Evolutionary conservation across 164 flowering plant species (phyloP).

Genomic region (Liriodendron chinense): DNA sequence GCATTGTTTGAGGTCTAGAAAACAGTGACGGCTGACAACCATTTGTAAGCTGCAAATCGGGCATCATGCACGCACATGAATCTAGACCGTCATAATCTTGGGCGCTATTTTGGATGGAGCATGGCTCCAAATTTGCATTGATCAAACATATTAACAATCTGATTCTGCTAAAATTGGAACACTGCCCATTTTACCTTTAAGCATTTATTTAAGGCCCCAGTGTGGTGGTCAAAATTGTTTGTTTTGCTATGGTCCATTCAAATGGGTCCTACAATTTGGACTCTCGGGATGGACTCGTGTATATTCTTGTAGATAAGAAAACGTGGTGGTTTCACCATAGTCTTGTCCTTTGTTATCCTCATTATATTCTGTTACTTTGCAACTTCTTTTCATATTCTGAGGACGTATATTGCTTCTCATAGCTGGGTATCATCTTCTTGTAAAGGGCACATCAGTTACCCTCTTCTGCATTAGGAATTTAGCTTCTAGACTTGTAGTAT

Average conservation of each 20-base stretch:
- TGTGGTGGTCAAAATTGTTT: not conserved
- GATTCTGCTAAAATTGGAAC: not conserved
- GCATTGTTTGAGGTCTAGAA: not conserved
- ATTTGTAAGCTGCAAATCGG: not conserved
- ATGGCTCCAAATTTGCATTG: not conserved
- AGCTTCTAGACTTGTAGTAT: too few species aligned
- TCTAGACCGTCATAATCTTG: not conserved
- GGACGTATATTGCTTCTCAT: too few species aligned
- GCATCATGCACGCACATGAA: not conserved
- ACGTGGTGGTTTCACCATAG: not conserved
- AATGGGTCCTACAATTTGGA: too few species aligned
- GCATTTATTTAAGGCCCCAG: too few species aligned
- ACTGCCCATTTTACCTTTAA: not conserved
- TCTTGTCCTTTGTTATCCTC: not conserved
- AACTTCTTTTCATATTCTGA: not conserved
- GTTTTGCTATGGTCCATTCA: too few species aligned
- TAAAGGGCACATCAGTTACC: too few species aligned
- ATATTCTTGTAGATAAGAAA: too few species aligned
- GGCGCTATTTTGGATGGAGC: not conserved
- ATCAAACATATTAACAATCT: not conserved
- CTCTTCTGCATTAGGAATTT: too few species aligned
- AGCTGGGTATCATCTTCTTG: too few species aligned
- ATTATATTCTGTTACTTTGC: not conserved
- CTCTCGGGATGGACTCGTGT: not conserved
- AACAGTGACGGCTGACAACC: not conserved